phyloP scores from a whole-genome alignment of 1,139 yeast species.

The Yamadazyma triangularis region DNA sequence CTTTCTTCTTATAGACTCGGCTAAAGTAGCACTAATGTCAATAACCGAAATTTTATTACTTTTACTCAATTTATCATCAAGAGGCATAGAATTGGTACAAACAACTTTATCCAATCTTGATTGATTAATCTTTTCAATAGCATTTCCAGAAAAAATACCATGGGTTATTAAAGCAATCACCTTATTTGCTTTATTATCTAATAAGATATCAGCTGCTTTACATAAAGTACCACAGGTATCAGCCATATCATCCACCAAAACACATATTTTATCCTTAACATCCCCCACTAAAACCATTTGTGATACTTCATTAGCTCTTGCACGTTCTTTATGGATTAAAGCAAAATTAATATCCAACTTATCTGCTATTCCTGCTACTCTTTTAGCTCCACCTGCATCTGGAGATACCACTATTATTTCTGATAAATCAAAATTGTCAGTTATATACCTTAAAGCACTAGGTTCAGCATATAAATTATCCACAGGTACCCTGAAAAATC shows the following conservation, averaged over 20 bases:
- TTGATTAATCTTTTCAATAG: constrained; percentile 75
- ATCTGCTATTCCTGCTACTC: constrained; percentile 96
- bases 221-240: constrained; percentile 97
- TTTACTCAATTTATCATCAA: constrained; percentile 63
- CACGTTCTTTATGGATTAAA: constrained; percentile 93
- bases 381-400: constrained; percentile 98
- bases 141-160: constrained; percentile 87
- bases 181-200: constrained; percentile 74
- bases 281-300: constrained; percentile 97
- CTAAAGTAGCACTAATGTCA: constrained; percentile 84
- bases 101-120: constrained; percentile 77
- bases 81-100: constrained; percentile 93
- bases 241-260: constrained; percentile 97
- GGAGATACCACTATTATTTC: constrained; percentile 90
- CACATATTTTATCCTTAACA: constrained; percentile 80
- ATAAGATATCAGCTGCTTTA: constrained; percentile 88
- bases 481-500: constrained; percentile 93
- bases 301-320: constrained; percentile 89
- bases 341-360: constrained; percentile 91
- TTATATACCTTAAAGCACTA: constrained; percentile 81
- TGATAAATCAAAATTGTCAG: constrained; percentile 59
- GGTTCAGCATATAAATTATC: constrained; percentile 97
- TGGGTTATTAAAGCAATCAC: constrained; percentile 96
- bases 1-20: constrained; percentile 94
- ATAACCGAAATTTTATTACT: constrained; percentile 79